These are phyloP conservation scores for Tulasnella sp. DNA, from an alignment of 768 basidiomycete species.

Conservation along the genomic window DNA sequence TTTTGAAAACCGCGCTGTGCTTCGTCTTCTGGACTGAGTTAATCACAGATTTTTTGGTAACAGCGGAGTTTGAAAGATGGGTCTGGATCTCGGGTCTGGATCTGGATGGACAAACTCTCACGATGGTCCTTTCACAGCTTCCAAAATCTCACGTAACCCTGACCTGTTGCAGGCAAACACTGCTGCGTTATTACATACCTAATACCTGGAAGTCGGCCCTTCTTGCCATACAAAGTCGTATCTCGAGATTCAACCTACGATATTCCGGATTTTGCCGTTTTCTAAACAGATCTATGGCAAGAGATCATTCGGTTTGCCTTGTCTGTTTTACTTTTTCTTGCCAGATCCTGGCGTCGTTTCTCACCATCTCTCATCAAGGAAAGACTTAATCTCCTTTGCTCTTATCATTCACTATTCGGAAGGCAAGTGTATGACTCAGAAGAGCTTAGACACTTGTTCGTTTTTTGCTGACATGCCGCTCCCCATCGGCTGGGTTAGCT, in stretches of 20 bases:
- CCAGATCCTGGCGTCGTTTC: not conserved
- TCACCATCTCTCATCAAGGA: not conserved
- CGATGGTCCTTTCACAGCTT: not conserved
- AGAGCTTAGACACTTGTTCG: not conserved
- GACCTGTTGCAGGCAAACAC: not conserved
- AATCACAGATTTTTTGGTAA: not conserved
- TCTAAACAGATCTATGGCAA: not conserved
- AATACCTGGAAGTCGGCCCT: not conserved
- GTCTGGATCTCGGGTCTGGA: no score
- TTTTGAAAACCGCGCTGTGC: not conserved
- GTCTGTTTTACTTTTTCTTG: no score
- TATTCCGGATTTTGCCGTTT: not conserved
- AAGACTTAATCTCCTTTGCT: not conserved
- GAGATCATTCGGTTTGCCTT: not conserved
- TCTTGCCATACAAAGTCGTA: not conserved
- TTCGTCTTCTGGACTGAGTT: slow-evolving; percentile 8
- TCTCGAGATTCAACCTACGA: not conserved
- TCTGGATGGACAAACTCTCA: not conserved
- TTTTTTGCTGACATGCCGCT: not conserved
- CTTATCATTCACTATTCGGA: slow-evolving; percentile 1
- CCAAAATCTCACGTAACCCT: not conserved
- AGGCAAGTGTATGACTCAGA: not conserved
- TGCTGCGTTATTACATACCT: not conserved
- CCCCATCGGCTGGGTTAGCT: not conserved
- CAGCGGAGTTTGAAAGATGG: not conserved